A percentile compares a stretch with the other conserved stretches of the same genome.
Conservation (phyloP, 148 eudicot species). For the Gaultheria prostrata region DNA sequence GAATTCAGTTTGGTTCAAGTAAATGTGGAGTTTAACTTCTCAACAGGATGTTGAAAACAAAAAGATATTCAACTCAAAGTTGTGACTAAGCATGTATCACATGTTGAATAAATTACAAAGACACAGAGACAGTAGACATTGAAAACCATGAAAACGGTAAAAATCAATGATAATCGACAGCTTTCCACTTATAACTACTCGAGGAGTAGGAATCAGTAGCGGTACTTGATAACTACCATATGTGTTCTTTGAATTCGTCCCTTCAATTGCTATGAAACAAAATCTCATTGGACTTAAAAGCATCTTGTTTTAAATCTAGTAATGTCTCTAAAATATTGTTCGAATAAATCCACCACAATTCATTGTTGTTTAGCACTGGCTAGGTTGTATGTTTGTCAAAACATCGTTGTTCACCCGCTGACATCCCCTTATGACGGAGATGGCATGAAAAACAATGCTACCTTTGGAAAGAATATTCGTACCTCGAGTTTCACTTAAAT, state of each 20-base stretch:
- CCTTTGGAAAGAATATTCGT: background rate
- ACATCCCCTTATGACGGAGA: background rate
- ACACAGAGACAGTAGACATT: background rate
- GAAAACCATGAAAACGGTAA: background rate
- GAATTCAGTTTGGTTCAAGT: background rate
- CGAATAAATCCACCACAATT: background rate
- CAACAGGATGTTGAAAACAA: background rate
- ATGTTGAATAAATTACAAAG: no score
- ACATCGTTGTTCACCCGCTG: background rate
- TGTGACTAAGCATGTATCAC: background rate
- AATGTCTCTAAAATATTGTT: background rate
- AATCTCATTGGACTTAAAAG: background rate
- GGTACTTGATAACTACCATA: background rate
- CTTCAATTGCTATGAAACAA: background rate
- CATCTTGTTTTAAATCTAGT: background rate
- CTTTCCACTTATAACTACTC: background rate
- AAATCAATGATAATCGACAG: background rate
- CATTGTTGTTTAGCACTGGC: background rate
- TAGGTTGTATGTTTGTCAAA: background rate
- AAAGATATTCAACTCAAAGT: no score
- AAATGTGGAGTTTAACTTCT: background rate
- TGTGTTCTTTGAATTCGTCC: background rate
- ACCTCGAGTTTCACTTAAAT: constrained; percentile 5
- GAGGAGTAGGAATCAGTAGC: background rate
- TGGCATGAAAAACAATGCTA: background rate